Conservation (phyloP, 441 rosid genomes). For the Arabidopsis hybrid region DNA sequence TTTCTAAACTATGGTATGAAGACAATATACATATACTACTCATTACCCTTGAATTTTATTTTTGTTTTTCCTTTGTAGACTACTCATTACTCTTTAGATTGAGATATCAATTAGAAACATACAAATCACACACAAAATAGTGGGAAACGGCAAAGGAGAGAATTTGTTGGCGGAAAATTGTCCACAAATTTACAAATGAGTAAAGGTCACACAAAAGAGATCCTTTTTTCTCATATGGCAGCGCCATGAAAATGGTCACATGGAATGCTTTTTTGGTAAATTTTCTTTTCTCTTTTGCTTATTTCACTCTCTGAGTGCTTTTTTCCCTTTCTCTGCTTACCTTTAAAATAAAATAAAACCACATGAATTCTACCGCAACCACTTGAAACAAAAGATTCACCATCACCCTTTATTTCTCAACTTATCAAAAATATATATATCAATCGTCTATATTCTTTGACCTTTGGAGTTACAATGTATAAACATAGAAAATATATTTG, state of each 20-base stretch:
- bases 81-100: neutral
- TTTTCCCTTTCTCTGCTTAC: neutral
- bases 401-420: neutral
- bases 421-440: neutral
- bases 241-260: conserved; percentile 9
- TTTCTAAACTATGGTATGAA: neutral
- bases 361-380: neutral
- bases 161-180: neutral
- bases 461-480: neutral
- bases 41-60: neutral
- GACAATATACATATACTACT: neutral
- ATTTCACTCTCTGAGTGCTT: neutral
- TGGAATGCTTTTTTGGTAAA: neutral
- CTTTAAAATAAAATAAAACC: neutral
- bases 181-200: conserved; percentile 12
- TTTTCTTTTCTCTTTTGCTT: too few species aligned
- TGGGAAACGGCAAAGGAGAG: neutral
- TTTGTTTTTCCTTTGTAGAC: neutral
- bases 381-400: neutral
- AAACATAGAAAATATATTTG: neutral
- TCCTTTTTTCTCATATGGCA: conserved; percentile 5
- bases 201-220: conserved; percentile 16
- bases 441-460: neutral
- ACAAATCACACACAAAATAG: neutral
- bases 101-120: neutral